phyloP scores from a whole-genome alignment of 768 basidiomycete genomes.

The Lanmaoa pseudosensibilis region DNA sequence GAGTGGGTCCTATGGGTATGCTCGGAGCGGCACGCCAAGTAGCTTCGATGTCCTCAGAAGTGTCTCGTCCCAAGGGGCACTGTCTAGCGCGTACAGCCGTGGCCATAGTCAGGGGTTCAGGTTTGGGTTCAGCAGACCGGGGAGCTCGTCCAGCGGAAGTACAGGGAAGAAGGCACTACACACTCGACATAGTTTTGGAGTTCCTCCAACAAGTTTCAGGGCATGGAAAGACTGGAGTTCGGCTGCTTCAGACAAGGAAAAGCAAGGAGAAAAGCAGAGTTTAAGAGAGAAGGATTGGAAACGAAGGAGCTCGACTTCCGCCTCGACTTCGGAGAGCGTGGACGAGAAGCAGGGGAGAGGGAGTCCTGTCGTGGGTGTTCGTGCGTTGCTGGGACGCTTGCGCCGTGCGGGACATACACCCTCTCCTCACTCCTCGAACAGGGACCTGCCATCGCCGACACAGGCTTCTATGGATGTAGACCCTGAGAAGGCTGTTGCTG shows the following conservation, averaged over 20 bases:
- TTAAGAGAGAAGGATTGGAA: constrained; percentile 14
- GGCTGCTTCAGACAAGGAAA: constrained; percentile 19
- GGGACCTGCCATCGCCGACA: constrained; percentile 20
- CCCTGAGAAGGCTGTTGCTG: constrained; percentile 11
- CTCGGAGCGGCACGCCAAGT: constrained; percentile 27
- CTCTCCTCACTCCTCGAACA: constrained; percentile 28
- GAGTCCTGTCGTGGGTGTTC: constrained; percentile 27
- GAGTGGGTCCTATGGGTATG: constrained; percentile 24
- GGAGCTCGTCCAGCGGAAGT: constrained; percentile 23
- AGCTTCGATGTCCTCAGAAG: constrained; percentile 29
- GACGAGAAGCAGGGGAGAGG: constrained; percentile 25
- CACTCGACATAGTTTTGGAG: constrained; percentile 18
- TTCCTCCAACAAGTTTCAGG: constrained; percentile 30
- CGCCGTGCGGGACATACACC: constrained; percentile 27
- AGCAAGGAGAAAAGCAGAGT: constrained; percentile 12
- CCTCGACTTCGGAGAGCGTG: constrained; percentile 18
- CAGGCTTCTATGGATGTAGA: constrained; percentile 11
- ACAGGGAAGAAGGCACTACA: constrained; percentile 13
- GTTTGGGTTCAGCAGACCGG: constrained; percentile 18
- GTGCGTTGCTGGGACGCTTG: constrained; percentile 28
- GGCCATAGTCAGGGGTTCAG: constrained; percentile 19
- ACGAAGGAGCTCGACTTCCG: constrained; percentile 16
- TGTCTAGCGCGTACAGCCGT: constrained; percentile 23
- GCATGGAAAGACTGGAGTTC: constrained; percentile 26
- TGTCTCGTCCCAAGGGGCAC: constrained; percentile 33